These are phyloP conservation scores for Bryoerythrophyllum caledonicum DNA, from an alignment of 225 moss, liverwort and hornwort genomes.

Conservation along the genomic window DNA sequence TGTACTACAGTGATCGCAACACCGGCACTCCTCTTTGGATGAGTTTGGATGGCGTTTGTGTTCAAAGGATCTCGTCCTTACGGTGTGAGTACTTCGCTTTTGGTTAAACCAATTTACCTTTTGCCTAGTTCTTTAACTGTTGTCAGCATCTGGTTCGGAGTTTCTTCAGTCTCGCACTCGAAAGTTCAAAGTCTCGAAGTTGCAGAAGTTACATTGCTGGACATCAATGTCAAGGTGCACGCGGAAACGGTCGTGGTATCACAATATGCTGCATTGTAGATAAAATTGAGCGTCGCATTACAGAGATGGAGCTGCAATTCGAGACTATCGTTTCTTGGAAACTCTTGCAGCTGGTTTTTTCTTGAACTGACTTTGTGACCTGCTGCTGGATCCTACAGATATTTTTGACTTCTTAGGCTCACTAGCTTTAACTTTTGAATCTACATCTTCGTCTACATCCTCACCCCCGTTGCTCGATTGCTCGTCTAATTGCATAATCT, in stretches of 20 bases:
- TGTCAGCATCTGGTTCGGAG: background rate
- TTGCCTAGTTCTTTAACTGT: background rate
- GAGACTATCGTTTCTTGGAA: slow-evolving; percentile 16
- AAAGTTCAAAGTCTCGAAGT: background rate
- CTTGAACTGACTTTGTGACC: slow-evolving; percentile 31
- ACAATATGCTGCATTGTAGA: background rate
- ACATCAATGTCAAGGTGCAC: background rate
- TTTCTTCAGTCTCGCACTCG: background rate
- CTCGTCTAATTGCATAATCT: slow-evolving; percentile 37
- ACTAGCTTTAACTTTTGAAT: slow-evolving; percentile 22
- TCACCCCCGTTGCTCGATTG: slow-evolving; percentile 23
- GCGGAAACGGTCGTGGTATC: background rate
- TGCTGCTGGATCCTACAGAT: slow-evolving; percentile 24
- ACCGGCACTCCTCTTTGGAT: background rate
- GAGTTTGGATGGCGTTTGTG: background rate
- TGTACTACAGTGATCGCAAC: background rate
- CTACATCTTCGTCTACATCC: background rate
- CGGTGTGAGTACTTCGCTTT: background rate
- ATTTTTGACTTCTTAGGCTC: slow-evolving; percentile 20
- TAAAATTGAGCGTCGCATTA: background rate
- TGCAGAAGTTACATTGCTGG: background rate
- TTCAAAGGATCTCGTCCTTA: background rate
- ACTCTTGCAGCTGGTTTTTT: slow-evolving; percentile 21
- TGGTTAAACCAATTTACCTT: too few species aligned
- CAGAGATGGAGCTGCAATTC: background rate